Conservation (phyloP, 2,329 filamentous ascomycete genomes). For the Pseudogymnoascus sp. region DNA sequence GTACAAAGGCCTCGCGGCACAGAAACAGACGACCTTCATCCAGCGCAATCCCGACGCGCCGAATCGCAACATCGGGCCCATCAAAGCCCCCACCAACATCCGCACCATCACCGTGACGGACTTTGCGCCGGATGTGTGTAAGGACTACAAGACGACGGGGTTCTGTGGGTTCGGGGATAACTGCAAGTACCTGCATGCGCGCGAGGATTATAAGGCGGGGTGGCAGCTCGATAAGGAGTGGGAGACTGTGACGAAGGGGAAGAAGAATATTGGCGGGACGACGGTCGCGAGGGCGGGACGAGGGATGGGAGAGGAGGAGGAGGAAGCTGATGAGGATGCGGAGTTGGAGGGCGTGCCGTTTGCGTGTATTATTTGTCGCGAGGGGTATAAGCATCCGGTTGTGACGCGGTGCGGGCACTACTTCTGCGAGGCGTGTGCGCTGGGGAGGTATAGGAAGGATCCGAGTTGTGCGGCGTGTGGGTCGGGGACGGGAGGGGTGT, state of each 20-base stretch:
- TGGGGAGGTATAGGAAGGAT: constrained; percentile 79
- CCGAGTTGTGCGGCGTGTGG: constrained; percentile 83
- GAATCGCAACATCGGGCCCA: constrained; percentile 66
- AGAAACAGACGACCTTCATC: constrained; percentile 58
- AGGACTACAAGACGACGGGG: constrained; percentile 82
- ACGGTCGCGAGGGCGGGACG: constrained; percentile 30
- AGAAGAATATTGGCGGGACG: constrained; percentile 56
- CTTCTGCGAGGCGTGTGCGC: constrained; percentile 86
- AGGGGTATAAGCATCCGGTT: constrained; percentile 56
- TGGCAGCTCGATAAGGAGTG: constrained; percentile 95
- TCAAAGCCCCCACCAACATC: constrained; percentile 84
- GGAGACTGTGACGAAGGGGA: constrained; percentile 75
- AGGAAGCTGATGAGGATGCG: constrained; percentile 41
- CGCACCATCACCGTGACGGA: constrained; percentile 86
- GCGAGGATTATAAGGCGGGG: constrained; percentile 79
- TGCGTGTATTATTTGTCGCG: constrained; percentile 31
- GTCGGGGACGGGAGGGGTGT: constrained; percentile 78
- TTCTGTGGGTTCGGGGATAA: constrained; percentile 52
- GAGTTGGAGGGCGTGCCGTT: constrained; percentile 31
- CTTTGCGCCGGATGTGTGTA: constrained; percentile 89
- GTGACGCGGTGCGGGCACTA: constrained; percentile 92
- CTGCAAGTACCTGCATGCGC: constrained; percentile 74
- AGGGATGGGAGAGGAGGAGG: constrained; percentile 35
- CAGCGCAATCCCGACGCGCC: constrained; percentile 74
- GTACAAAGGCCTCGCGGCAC: constrained; percentile 70